Evolutionary conservation across 306 rosid genomes (phyloP).

Genomic region (Acacia acuminata): DNA sequence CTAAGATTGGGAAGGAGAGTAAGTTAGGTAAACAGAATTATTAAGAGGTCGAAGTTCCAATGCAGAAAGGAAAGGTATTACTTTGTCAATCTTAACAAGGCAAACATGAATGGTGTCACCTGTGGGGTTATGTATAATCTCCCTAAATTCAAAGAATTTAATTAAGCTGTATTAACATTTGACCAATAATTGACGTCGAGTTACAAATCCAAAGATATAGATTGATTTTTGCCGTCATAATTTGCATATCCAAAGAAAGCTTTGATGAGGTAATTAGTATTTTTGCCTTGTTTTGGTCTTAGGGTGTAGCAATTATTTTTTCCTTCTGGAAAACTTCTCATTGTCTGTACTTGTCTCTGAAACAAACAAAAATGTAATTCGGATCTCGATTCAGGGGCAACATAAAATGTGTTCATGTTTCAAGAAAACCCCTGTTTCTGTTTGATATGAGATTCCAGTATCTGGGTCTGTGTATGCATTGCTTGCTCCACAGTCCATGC

Average conservation of each 20-base stretch:
- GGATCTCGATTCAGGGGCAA: not conserved
- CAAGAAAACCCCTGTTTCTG: not conserved
- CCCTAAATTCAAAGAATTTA: not conserved
- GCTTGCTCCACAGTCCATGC: conserved; percentile 2
- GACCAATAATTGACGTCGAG: conserved; percentile 44
- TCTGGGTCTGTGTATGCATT: not conserved
- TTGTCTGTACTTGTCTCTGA: not conserved
- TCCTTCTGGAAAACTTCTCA: conserved; percentile 48
- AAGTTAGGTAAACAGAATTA: not conserved
- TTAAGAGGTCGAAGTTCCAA: conserved; percentile 39
- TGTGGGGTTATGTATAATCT: conserved; percentile 38
- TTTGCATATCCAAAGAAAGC: conserved; percentile 42
- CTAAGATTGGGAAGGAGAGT: not conserved
- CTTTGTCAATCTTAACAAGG: conserved; percentile 31
- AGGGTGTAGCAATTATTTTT: conserved; percentile 43
- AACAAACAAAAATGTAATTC: not conserved
- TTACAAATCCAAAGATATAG: conserved; percentile 36
- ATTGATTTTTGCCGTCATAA: conserved; percentile 32
- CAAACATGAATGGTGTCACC: conserved; percentile 35
- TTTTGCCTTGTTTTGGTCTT: conserved; percentile 32
- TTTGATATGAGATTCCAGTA: not conserved
- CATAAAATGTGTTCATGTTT: not conserved
- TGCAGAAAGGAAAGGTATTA: conserved; percentile 42
- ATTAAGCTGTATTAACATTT: not conserved
- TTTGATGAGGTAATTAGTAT: conserved; percentile 40